Evolutionary conservation across 352 stramenopile species (phyloP).

Genomic region (Globisporangium nunn): DNA sequence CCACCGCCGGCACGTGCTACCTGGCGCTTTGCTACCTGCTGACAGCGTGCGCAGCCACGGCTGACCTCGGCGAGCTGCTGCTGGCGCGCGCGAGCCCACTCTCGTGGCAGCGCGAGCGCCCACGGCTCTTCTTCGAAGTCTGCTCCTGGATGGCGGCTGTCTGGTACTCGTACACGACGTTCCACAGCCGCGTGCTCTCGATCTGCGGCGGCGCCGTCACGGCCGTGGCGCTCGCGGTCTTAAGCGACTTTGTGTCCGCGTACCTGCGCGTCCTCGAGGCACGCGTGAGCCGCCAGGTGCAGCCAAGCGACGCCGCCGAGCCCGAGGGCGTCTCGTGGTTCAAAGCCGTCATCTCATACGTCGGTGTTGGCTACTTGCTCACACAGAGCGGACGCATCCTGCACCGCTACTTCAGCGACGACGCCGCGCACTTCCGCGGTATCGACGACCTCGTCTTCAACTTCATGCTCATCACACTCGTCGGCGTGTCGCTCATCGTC

Average conservation of each 20-base stretch:
- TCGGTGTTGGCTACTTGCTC: slow-evolving; percentile 61
- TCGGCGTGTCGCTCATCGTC: slow-evolving; percentile 68
- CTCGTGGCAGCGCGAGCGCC: slow-evolving; percentile 39
- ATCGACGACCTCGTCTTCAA: slow-evolving; percentile 62
- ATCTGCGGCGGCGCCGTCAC: slow-evolving; percentile 32
- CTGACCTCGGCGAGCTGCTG: slow-evolving; percentile 34
- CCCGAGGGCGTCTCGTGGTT: slow-evolving; percentile 52
- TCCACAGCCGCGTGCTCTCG: slow-evolving; percentile 37
- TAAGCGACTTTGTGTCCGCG: slow-evolving; percentile 49
- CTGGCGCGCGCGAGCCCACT: slow-evolving; percentile 45
- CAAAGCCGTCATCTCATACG: slow-evolving; percentile 58
- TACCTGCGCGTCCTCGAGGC: slow-evolving; percentile 51
- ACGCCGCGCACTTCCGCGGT: slow-evolving; percentile 22
- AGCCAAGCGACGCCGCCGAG: slow-evolving; percentile 6
- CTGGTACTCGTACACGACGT: slow-evolving; percentile 57
- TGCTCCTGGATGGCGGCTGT: slow-evolving; percentile 71
- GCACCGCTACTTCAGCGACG: slow-evolving; percentile 33
- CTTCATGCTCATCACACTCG: slow-evolving; percentile 65
- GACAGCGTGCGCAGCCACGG: slow-evolving; percentile 9
- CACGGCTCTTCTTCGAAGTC: slow-evolving; percentile 58
- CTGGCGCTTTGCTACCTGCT: slow-evolving; percentile 41
- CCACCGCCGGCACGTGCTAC: slow-evolving; percentile 42
- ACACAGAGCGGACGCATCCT: slow-evolving; percentile 38
- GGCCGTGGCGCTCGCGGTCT: slow-evolving; percentile 32
- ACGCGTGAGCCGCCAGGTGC: slow-evolving; percentile 26